Percentiles rank a stretch among this genome's conserved stretches.
These are phyloP conservation scores for Lagenidium giganteum DNA, from an alignment of 352 stramenopile genomes.

Conservation along the genomic window DNA sequence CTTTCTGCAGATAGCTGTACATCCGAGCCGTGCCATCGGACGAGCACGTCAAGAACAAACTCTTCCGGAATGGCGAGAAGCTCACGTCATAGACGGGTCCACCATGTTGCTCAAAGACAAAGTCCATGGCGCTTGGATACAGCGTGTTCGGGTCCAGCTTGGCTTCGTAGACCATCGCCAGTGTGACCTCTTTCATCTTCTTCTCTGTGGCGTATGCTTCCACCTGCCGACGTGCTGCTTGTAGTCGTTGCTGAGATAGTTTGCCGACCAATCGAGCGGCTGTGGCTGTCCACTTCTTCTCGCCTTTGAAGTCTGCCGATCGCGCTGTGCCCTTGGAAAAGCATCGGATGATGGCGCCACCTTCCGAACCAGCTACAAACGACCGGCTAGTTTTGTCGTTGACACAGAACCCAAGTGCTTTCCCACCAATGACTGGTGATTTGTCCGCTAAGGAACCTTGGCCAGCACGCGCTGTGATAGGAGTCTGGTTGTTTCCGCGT, in stretches of 20 bases:
- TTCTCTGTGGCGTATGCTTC: slow-evolving; percentile 59
- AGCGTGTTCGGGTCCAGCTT: slow-evolving; percentile 52
- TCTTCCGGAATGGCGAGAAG: slow-evolving; percentile 83
- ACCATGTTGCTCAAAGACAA: slow-evolving; percentile 64
- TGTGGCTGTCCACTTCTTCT: slow-evolving; percentile 77
- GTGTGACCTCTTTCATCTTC: slow-evolving; percentile 58
- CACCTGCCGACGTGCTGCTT: slow-evolving; percentile 56
- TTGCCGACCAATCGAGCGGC: slow-evolving; percentile 55
- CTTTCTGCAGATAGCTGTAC: slow-evolving; percentile 60
- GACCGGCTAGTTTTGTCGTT: slow-evolving; percentile 65
- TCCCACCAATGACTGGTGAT: slow-evolving; percentile 46
- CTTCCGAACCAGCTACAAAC: slow-evolving; percentile 75
- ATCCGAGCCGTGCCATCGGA: slow-evolving; percentile 77
- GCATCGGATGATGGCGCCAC: slow-evolving; percentile 57
- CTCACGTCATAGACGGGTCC: slow-evolving; percentile 75
- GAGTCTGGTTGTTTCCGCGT: background rate
- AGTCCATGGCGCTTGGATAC: slow-evolving; percentile 69
- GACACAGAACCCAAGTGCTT: slow-evolving; percentile 54
- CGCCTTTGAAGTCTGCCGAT: slow-evolving; percentile 57
- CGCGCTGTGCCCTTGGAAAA: slow-evolving; percentile 52
- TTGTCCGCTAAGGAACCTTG: too few species aligned
- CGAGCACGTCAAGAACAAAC: slow-evolving; percentile 71
- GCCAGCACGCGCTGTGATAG: background rate
- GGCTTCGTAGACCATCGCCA: slow-evolving; percentile 70
- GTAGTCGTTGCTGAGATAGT: slow-evolving; percentile 33